Conservation (phyloP, 768 basidiomycete genomes). For the Phaffia australis region DNA sequence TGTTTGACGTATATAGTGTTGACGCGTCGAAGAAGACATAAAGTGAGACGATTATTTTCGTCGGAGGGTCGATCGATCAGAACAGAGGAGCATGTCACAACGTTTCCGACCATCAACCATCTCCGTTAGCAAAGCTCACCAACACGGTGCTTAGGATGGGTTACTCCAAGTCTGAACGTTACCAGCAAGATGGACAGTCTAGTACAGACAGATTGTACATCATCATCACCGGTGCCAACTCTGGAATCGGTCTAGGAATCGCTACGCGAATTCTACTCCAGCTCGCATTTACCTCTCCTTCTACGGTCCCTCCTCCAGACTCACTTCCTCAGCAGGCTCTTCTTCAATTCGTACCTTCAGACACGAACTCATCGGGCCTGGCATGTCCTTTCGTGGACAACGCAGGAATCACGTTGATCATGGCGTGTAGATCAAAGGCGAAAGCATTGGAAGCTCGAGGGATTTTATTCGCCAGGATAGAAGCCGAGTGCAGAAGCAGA, state of each 20-base stretch:
- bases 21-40: too few relatives aligned
- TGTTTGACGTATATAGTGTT: too few relatives aligned
- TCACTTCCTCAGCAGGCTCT: constrained; percentile 38
- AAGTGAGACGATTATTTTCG: too few relatives aligned
- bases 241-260: constrained; percentile 73
- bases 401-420: constrained; percentile 57
- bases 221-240: constrained; percentile 38
- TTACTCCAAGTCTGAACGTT: too few relatives aligned
- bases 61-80: too few relatives aligned
- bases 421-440: constrained; percentile 63
- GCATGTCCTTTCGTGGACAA: constrained; percentile 35
- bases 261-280: constrained; percentile 67
- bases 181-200: too few relatives aligned
- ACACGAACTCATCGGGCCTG: constrained; percentile 24
- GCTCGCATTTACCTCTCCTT: constrained; percentile 46
- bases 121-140: too few relatives aligned
- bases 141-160: too few relatives aligned
- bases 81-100: too few relatives aligned
- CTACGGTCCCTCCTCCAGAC: constrained; percentile 42
- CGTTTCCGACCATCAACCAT: too few relatives aligned
- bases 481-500: constrained; percentile 39
- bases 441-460: constrained; percentile 54
- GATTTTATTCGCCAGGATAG: constrained; percentile 49
- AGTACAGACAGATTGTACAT: constrained; percentile 4
- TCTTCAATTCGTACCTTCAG: constrained; percentile 27